Evolutionary conservation across 2,329 filamentous ascomycete genomes (phyloP), one percentile per base, ranked within the genome.

Genomic region (Macroventuria anomochaeta): DNA sequence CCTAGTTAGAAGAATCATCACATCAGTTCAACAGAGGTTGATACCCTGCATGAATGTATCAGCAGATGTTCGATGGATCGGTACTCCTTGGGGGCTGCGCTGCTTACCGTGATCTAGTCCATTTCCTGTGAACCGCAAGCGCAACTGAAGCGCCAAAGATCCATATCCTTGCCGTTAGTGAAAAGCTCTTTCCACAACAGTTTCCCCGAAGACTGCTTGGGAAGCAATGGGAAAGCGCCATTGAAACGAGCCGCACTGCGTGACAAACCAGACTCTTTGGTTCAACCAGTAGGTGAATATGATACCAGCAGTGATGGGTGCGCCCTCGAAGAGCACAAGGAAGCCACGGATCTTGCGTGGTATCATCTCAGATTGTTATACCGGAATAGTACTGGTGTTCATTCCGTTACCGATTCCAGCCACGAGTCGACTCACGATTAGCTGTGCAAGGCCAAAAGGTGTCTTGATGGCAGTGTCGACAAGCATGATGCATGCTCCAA

Each of bases 401-500:
- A 76, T 68, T 76, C 76, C 78, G 34, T 75, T 75, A 12, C 77
- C 77, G 40, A 78, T 72, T 0, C 77, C 73, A 76, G 84, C 71
- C 75, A 83, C 79, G 46, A 80, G 76, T 55, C 81, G 73, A 2
- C 78, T 77, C 7, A 77, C 77, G 17, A 83, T 76, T 15, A 80
- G 76, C 73, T 17, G 71, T 74, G 7, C 46, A 53, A 5, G 48
- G 57, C 77, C 81, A 2, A 79, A 76, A 7, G 79, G 70, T 12
- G 82, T 71, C 64, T 88, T 86, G 32, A 88, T 80, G 12, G 83
- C 75, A 20, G 84, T 84, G 10, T 85, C 85, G 25, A 86, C 48
- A 13, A 85, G 74, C 79, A 86, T 83, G 60, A 88, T 80, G 7
- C n/a, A n/a, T n/a, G n/a, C n/a, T n/a, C n/a, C n/a, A n/a, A n/a